Percentiles rank a stretch among this genome's conserved stretches.
phyloP scores from a whole-genome alignment of 345 rosid genomes.

The Arabidopsis suecica region DNA sequence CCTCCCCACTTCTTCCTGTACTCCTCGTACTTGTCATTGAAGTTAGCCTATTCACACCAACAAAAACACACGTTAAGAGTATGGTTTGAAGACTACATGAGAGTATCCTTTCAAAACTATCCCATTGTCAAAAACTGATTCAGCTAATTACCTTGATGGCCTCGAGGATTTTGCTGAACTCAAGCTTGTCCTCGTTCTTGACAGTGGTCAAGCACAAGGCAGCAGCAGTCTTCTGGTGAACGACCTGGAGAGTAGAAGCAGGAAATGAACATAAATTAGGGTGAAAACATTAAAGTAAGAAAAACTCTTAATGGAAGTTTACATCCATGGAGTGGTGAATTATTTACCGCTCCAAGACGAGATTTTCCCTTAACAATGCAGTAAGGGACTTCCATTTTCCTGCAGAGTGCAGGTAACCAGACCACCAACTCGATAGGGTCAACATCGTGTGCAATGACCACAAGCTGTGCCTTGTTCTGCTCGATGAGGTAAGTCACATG shows the following conservation, averaged over 20 bases:
- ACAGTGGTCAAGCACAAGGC: slow-evolving; percentile 72
- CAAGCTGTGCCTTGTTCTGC: slow-evolving; percentile 81
- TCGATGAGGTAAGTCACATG: slow-evolving; percentile 76
- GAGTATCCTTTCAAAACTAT: not conserved
- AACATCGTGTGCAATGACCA: slow-evolving; percentile 83
- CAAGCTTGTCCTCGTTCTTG: slow-evolving; percentile 79
- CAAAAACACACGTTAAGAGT: not conserved
- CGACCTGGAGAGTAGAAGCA: slow-evolving; percentile 45
- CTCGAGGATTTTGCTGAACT: slow-evolving; percentile 75
- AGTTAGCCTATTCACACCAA: slow-evolving; percentile 62
- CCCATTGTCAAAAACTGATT: not conserved
- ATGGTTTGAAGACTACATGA: not conserved
- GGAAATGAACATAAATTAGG: not conserved
- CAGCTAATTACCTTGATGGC: slow-evolving; percentile 65
- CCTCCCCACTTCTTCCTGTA: slow-evolving; percentile 89
- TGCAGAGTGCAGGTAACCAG: slow-evolving; percentile 80
- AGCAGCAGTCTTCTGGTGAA: slow-evolving; percentile 70
- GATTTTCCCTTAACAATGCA: slow-evolving; percentile 82
- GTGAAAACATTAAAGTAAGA: not conserved
- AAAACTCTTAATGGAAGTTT: not conserved
- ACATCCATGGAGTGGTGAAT: not conserved
- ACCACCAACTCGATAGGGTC: slow-evolving; percentile 85
- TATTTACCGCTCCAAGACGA: slow-evolving; percentile 67
- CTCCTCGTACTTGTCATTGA: slow-evolving; percentile 78
- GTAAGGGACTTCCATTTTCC: slow-evolving; percentile 91